phyloP scores from a whole-genome alignment of 2,329 filamentous ascomycete species.

The Fusarium sp. region DNA sequence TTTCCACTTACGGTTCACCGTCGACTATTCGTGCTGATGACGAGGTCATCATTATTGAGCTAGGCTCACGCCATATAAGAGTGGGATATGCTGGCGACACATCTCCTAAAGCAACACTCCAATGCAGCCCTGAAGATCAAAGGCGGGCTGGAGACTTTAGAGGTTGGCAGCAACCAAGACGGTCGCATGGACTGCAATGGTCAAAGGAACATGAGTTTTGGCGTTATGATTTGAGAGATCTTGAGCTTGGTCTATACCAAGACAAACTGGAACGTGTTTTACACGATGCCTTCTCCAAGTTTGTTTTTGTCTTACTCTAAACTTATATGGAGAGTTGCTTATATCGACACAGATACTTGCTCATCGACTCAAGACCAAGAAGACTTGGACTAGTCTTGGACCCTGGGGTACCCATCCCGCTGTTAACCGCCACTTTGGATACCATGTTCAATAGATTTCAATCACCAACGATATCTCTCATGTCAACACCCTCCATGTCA shows the following conservation, averaged over 20 bases:
- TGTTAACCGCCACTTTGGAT: slow-evolving; percentile 80
- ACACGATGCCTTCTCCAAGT: slow-evolving; percentile 84
- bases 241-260: slow-evolving; percentile 82
- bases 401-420: slow-evolving; percentile 78
- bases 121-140: slow-evolving; percentile 80
- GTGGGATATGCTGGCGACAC: slow-evolving; percentile 90
- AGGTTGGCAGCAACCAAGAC: slow-evolving; percentile 68
- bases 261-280: slow-evolving; percentile 89
- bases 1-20: slow-evolving; percentile 68
- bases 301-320: slow-evolving; percentile 55
- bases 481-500: slow-evolving; percentile 80
- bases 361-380: slow-evolving; percentile 80
- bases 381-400: slow-evolving; percentile 81
- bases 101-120: slow-evolving; percentile 75
- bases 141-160: slow-evolving; percentile 85
- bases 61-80: slow-evolving; percentile 82
- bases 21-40: slow-evolving; percentile 79
- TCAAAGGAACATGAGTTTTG: slow-evolving; percentile 79
- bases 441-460: slow-evolving; percentile 86
- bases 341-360: slow-evolving; percentile 61
- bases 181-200: slow-evolving; percentile 65
- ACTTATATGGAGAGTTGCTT: slow-evolving; percentile 2
- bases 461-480: slow-evolving; percentile 80
- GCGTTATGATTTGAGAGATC: slow-evolving; percentile 75
- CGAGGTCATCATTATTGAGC: slow-evolving; percentile 83